A percentile compares a stretch with the other conserved stretches of the same genome.
These are phyloP conservation scores for Thermochaetoides dissita DNA, from an alignment of 2,329 filamentous ascomycete species.

Conservation along the genomic window DNA sequence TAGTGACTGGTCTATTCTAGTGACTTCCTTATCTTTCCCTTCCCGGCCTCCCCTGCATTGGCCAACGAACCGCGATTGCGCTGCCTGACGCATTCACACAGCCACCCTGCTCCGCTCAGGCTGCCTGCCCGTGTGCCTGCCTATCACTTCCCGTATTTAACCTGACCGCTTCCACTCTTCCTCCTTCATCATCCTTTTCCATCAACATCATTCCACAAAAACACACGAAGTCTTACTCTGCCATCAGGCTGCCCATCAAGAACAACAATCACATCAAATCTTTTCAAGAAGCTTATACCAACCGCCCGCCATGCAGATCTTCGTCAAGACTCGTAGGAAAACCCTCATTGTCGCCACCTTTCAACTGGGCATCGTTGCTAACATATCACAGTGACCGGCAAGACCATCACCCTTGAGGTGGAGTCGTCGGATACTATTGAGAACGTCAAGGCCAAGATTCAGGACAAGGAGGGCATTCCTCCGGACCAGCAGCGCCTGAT, in stretches of 20 bases:
- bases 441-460: constrained; percentile 99
- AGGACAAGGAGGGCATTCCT: constrained; percentile 98
- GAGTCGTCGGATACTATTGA: constrained; percentile 98
- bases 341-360: constrained; percentile 18
- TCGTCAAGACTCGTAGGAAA: constrained; percentile 83
- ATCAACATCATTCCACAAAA: constrained; percentile 3
- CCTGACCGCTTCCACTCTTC: constrained; percentile 12
- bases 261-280: background rate
- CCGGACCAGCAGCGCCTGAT: constrained; percentile 97
- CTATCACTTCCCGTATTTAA: constrained; percentile 13
- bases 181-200: constrained; percentile 15
- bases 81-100: constrained; percentile 16
- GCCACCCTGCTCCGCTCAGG: constrained; percentile 16
- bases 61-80: constrained; percentile 8
- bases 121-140: constrained; percentile 14
- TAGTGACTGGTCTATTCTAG: constrained; percentile 10
- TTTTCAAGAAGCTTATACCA: constrained; percentile 11
- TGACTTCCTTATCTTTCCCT: constrained; percentile 15
- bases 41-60: constrained; percentile 2
- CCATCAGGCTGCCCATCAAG: constrained; percentile 4
- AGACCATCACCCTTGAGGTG: constrained; percentile 99
- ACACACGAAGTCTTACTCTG: constrained; percentile 5
- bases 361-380: background rate
- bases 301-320: constrained; percentile 68
- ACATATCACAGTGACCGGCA: constrained; percentile 35